These are phyloP conservation scores for Phytophthora chlamydospora DNA, from an alignment of 352 stramenopile species.

Conservation along the genomic window DNA sequence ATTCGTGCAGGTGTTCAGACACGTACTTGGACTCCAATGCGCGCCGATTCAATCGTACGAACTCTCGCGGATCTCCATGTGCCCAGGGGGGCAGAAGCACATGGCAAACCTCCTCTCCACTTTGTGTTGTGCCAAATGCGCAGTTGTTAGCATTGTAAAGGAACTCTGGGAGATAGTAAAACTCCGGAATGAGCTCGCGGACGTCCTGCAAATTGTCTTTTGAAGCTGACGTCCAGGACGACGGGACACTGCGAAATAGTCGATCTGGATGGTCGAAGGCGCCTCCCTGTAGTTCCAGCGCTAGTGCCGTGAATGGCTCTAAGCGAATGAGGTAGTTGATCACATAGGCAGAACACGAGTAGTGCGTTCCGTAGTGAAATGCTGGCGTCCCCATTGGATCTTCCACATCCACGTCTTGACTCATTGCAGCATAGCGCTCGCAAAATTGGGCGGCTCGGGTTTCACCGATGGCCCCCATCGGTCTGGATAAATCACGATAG, in stretches of 20 bases:
- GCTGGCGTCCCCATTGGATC: constrained; percentile 74
- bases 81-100: constrained; percentile 95
- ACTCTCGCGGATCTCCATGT: constrained; percentile 92
- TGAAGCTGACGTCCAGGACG: constrained; percentile 94
- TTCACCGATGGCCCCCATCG: constrained; percentile 93
- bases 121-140: constrained; percentile 73
- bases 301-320: constrained; percentile 84
- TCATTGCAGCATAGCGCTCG: constrained; percentile 82
- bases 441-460: constrained; percentile 84
- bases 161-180: constrained; percentile 84
- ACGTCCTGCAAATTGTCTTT: constrained; percentile 91
- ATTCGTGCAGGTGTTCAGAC: constrained; percentile 96
- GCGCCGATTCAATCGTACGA: constrained; percentile 94
- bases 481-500: constrained; percentile 94
- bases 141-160: constrained; percentile 80
- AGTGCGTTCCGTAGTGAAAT: constrained; percentile 98
- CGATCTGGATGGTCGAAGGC: constrained; percentile 95
- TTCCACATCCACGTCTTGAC: constrained; percentile 40
- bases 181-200: constrained; percentile 81
- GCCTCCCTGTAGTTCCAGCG: constrained; percentile 69
- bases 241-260: constrained; percentile 95
- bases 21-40: constrained; percentile 97
- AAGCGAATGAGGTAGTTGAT: constrained; percentile 97
- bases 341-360: constrained; percentile 96
- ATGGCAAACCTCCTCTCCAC: constrained; percentile 90